Base-by-base conservation (phyloP, 1,139 yeast genomes). In the Yamadazyma conglobata region DNA sequence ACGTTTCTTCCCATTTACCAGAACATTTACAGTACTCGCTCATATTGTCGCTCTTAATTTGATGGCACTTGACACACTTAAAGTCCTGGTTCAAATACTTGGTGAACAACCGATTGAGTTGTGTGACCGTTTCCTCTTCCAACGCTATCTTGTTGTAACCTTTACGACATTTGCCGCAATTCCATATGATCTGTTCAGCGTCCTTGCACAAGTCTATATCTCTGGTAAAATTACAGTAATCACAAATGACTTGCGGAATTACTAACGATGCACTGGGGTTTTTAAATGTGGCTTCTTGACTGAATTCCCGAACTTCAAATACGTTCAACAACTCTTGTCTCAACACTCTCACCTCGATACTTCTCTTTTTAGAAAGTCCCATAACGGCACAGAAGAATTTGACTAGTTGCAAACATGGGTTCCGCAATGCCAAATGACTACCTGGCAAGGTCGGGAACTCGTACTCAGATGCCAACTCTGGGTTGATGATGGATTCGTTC, bases 181-280 rank as follows among this genome's bases (percentile, higher is more conserved):
- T 56, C 82, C 91, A 86, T 8, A 79, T 57, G 5, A 48, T 33
- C 43, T 53, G 26, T 50, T 70, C 53, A 56, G 52, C 73, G 44
- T 80, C 87, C 25, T 80, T 76, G 55, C 97, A 91, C 31, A 89
- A 63, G 57, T 91, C 97, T 29, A 91, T 63, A 45, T 86, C 95
- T 24, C 80, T 66, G 20, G 80, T 74, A 43, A 64, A 73, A 42
- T 79, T 80, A 58, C 99, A 93, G 46, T 81, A 73, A 37, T 77
- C 84, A 61, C 98, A 91, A 10, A 84, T 66, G 4, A 87, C 70
- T 31, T 80, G 80, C 3, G 83, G 74, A 3, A 91, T 56, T 23
- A 70, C 62, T 40, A 91, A 64, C 0, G 86, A 73, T 0, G 83
- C 67, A 35, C 93, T 74, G 7, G 97, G 96, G 48, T 87, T 77